These are phyloP conservation scores for Porcisia deanei DNA, from an alignment of 208 protist genomes.

Conservation along the genomic window DNA sequence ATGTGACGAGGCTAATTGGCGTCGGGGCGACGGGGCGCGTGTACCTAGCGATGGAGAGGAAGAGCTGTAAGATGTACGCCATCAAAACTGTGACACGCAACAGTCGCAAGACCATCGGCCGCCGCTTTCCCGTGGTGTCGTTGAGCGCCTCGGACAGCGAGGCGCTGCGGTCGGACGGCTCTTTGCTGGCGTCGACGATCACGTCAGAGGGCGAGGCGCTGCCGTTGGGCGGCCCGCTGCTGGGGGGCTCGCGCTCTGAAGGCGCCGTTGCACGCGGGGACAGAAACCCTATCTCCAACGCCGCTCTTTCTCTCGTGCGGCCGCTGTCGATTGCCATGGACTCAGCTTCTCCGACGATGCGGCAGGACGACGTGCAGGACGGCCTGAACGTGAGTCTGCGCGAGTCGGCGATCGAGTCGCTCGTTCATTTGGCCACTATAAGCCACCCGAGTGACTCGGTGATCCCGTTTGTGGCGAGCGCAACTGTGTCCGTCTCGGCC, in stretches of 20 bases:
- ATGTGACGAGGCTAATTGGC: constrained; percentile 42
- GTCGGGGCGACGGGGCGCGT: constrained; percentile 46
- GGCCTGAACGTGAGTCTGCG: constrained; percentile 8
- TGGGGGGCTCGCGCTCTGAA: neutral
- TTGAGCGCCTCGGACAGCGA: constrained; percentile 10
- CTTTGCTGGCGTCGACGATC: constrained; percentile 1
- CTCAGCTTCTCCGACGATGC: neutral
- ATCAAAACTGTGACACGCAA: constrained; percentile 45
- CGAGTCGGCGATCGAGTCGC: constrained; percentile 19
- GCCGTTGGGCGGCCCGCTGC: neutral
- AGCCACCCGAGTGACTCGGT: constrained; percentile 13
- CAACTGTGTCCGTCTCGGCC: neutral
- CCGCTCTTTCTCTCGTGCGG: neutral
- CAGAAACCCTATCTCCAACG: neutral
- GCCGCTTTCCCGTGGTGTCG: constrained; percentile 11
- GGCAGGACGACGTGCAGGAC: neutral
- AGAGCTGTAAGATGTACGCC: constrained; percentile 37
- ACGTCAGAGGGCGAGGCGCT: constrained; percentile 1
- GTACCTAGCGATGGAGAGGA: constrained; percentile 41
- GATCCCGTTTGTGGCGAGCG: constrained; percentile 26
- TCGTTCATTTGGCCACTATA: neutral
- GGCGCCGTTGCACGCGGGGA: neutral
- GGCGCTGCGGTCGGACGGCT: neutral
- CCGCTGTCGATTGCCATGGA: neutral
- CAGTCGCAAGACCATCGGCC: constrained; percentile 2